Base-by-base conservation (phyloP, 805 yeast genomes). In the Candida ipomoeae region DNA sequence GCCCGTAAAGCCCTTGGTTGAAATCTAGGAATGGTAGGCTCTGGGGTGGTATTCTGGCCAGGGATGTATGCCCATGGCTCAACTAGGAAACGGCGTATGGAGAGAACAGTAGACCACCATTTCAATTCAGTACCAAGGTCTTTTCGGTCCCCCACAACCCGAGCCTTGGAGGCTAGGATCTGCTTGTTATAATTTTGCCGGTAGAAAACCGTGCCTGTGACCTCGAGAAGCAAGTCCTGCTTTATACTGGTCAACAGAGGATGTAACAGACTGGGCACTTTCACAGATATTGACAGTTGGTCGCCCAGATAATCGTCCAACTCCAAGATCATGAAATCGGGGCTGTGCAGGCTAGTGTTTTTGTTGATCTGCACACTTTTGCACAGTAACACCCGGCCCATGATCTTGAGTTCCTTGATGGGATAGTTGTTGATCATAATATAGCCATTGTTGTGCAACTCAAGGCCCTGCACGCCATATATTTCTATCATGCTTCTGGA, bases 1-100 rank as follows among this genome's bases (percentile, higher is more conserved):
- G 6, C 96, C 88, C 61, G 90, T 95, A 17, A 89, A 73, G 14
- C 91, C 79, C 64, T 90, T 96, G 69, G 96, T 88, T 5, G 96
- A 87, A 37, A 90, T 78, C 31, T 8, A 5, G 45, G 38, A 20
- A 33, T 34, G 20, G 31, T 18, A 20, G 31, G 20, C 3, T 42
- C 17, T 34, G 11, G 26, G 2, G 7, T 15, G 18, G 45, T 20
- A 20, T 7, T 21, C n/a, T 20, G 10, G 7, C 32, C 44, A 31
- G 54, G 49, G 15, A 37, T 44, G 41, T 54, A 62, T 4, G 53
- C 55, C 77, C 77, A 72, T 0, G 68, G 69, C 2, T 15, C 40
- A 6, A 29, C 15, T 3, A 71, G 56, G 4, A 53, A 40, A 13
- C 54, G 45, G 33, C 69, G 54, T 32, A 55, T 55, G 1, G 55